Base-by-base conservation (phyloP, 257 asterid genomes). In the Datura wrightii region DNA sequence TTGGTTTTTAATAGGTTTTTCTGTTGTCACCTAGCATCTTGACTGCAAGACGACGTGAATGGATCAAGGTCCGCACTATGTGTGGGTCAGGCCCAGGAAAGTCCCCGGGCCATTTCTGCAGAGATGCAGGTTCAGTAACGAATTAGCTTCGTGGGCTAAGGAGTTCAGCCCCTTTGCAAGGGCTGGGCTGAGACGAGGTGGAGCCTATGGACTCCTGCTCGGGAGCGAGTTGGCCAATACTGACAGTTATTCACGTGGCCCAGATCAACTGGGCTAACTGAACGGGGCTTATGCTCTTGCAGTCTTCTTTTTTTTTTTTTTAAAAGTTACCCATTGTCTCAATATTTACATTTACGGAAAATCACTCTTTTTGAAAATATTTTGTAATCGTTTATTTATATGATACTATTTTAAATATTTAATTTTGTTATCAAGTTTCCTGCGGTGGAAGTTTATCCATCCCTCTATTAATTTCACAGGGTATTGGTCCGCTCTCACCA, bases 1-100 rank as follows among this genome's bases (percentile, higher is more conserved):
- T 4, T 8, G 0, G 2, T 0, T 19, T 46, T 44, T 72, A 19
- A 4, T 10, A 0, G 5, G 2, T 0, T n/a, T 44, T 2, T n/a
- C n/a, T 2, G 18, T 1, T 0, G 0, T 0, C 0, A 0, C 0
- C 0, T 0, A 0, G 3, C 1, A 72, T 10, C 58, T 5, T 0
- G 19, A 19, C n/a, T 19, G 80, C 80, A 72, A 46, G 80, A 72
- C 19, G n/a, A 46, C 59, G 59, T 72, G 59, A 71, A 44, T 46
- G 59, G 80, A 42, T 24, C 80, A 1, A 3, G 59, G 54, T 11
- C 0, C 5, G 11, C 5, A 5, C 19, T 0, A 0, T 44, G 18
- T 6, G 13, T 48, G 10, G 76, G 15, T 5, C 3, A 18, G 1
- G 0, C 41, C 18, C 44, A 59, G 84, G 74, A 80, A 80, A 80